These are phyloP conservation scores for Cryptococcus sp. DNA, from an alignment of 1,284 basidiomycete species.

Conservation along the genomic window DNA sequence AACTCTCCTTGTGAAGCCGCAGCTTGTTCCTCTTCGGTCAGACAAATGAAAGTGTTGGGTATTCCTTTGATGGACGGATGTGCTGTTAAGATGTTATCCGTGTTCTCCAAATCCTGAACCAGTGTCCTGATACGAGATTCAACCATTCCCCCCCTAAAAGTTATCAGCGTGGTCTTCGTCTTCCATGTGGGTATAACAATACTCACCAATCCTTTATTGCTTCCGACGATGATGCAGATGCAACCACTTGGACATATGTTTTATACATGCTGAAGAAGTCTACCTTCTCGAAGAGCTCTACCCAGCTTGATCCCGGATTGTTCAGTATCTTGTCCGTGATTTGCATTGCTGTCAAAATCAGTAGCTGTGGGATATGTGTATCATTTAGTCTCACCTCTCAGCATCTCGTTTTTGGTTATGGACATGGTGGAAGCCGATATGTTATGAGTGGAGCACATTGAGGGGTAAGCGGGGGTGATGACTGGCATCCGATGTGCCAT, in stretches of 20 bases:
- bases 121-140: constrained; percentile 93
- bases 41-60: constrained; percentile 77
- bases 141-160: constrained; percentile 80
- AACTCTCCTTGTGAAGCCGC: constrained; percentile 86
- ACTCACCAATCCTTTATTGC: constrained; percentile 90
- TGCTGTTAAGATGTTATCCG: constrained; percentile 82
- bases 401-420: constrained; percentile 95
- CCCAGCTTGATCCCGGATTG: constrained; percentile 68
- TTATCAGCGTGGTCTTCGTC: background rate
- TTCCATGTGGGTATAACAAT: background rate
- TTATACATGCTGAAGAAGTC: constrained; percentile 97
- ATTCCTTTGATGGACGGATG: constrained; percentile 96
- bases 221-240: constrained; percentile 76
- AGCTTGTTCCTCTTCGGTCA: constrained; percentile 79
- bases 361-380: background rate
- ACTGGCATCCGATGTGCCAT: constrained; percentile 98
- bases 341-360: constrained; percentile 62
- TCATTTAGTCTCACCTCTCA: constrained; percentile 60
- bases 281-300: constrained; percentile 84
- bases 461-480: constrained; percentile 97
- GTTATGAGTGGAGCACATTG: constrained; percentile 99
- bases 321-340: constrained; percentile 86
- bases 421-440: constrained; percentile 92
- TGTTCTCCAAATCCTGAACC: constrained; percentile 95
- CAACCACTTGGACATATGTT: constrained; percentile 97